These are phyloP conservation scores for Monsonia emarginata DNA, from an alignment of 441 rosid genomes.

Conservation along the genomic window DNA sequence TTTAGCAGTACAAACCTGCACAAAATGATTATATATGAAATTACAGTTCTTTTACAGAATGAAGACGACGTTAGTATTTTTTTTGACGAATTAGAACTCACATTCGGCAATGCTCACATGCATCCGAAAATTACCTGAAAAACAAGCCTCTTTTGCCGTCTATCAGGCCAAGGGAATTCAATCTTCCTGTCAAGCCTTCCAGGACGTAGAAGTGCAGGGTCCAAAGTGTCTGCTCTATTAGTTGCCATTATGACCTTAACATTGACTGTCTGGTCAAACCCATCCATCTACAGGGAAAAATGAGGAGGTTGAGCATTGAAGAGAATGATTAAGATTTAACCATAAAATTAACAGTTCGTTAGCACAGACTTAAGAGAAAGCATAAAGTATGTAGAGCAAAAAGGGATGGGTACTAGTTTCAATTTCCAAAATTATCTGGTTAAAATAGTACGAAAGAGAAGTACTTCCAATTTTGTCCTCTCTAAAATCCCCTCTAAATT, in stretches of 20 bases:
- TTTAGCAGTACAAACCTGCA: slow-evolving; percentile 90
- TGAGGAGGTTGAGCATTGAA: neutral
- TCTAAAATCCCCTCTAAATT: neutral
- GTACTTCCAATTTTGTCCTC: neutral
- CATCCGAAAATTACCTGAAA: slow-evolving; percentile 49
- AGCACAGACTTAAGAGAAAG: neutral
- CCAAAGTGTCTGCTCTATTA: slow-evolving; percentile 92
- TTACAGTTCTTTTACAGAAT: neutral
- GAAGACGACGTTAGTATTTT: too few species aligned
- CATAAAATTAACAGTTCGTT: neutral
- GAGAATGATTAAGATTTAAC: neutral
- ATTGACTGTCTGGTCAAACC: slow-evolving; percentile 93
- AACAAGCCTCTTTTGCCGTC: slow-evolving; percentile 96
- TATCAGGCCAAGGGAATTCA: slow-evolving; percentile 90
- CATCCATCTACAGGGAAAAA: slow-evolving; percentile 63
- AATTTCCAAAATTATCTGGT: neutral
- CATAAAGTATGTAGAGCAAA: neutral
- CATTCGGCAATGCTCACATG: too few species aligned
- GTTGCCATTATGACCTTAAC: slow-evolving; percentile 99
- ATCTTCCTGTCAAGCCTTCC: slow-evolving; percentile 94
- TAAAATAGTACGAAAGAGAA: neutral
- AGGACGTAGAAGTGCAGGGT: slow-evolving; percentile 96
- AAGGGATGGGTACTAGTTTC: neutral
- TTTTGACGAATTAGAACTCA: too few species aligned
- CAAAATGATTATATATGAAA: too few species aligned